A percentile compares a stretch with the other conserved stretches of the same genome.
These are phyloP conservation scores for Sequoiadendron giganteum DNA, from an alignment of 75 land plant species.

Conservation along the genomic window DNA sequence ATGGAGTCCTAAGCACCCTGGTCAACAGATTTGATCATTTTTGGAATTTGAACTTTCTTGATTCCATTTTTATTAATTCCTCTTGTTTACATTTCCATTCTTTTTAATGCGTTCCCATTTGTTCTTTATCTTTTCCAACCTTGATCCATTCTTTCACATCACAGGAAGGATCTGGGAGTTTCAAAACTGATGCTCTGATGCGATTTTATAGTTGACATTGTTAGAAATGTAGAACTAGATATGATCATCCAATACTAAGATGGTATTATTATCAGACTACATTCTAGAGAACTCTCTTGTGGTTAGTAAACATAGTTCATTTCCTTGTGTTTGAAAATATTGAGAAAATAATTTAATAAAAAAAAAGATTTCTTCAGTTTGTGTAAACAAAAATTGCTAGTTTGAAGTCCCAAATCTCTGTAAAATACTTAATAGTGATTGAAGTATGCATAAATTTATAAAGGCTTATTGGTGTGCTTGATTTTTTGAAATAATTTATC, in stretches of 20 bases:
- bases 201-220: neutral
- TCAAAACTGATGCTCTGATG: neutral
- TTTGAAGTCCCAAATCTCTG: neutral
- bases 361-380: neutral
- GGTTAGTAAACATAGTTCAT: neutral
- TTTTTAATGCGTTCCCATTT: neutral
- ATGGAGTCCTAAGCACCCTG: neutral
- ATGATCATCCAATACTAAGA: neutral
- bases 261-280: neutral
- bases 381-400: neutral
- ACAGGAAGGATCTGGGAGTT: neutral
- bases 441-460: neutral
- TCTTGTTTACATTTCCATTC: neutral
- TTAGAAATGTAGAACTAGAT: neutral
- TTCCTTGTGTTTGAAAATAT: neutral
- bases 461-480: neutral
- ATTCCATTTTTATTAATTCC: neutral
- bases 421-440: neutral
- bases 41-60: neutral
- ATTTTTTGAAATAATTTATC: neutral
- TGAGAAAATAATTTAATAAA: neutral
- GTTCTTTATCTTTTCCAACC: neutral
- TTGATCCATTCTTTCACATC: too few relatives aligned
- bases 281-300: neutral
- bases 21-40: neutral